Percentiles rank a stretch among this genome's conserved stretches.
Evolutionary conservation across 495 filamentous ascomycete genomes (phyloP).

Genomic region (Aspergillus sclerotioniger): DNA sequence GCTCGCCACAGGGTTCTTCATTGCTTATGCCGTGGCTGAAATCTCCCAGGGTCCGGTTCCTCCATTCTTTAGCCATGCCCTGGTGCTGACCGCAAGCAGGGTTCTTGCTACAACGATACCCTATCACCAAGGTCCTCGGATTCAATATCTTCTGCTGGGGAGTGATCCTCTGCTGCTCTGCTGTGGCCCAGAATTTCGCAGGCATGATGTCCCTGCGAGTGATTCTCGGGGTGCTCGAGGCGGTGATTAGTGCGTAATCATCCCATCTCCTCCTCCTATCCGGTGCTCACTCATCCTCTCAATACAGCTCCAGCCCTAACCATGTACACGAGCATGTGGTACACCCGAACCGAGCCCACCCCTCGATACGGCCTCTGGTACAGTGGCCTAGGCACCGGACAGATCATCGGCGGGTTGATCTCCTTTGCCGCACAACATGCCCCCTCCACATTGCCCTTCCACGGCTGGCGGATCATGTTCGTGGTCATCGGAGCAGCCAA

Average conservation of each 20-base stretch:
- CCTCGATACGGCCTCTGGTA: conserved; percentile 66
- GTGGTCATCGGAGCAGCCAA: conserved; percentile 59
- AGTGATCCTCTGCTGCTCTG: conserved; percentile 56
- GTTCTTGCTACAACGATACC: conserved; percentile 51
- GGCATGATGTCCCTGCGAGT: conserved; percentile 49
- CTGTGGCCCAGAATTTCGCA: conserved; percentile 49
- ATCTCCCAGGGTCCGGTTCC: conserved; percentile 47
- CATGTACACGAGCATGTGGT: conserved; percentile 54
- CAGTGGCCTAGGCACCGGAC: conserved; percentile 59
- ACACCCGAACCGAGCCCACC: conserved; percentile 60
- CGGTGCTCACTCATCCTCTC: too few species aligned
- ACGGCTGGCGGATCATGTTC: conserved; percentile 64
- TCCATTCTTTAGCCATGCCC: too few species aligned
- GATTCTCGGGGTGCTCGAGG: conserved; percentile 64
- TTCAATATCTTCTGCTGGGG: conserved; percentile 57
- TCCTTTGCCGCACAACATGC: conserved; percentile 64
- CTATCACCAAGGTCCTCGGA: conserved; percentile 56
- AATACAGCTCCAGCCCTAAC: conserved; percentile 55
- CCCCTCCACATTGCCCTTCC: conserved; percentile 26
- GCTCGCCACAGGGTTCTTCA: conserved; percentile 54
- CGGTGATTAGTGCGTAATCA: too few species aligned
- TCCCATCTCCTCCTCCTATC: too few species aligned
- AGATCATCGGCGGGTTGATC: conserved; percentile 59
- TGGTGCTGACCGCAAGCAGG: too few species aligned
- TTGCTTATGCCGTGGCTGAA: conserved; percentile 54